Evolutionary conservation across 768 basidiomycete genomes (phyloP), one percentile per base, ranked within the genome.

Genomic region (Megacollybia marginata): DNA sequence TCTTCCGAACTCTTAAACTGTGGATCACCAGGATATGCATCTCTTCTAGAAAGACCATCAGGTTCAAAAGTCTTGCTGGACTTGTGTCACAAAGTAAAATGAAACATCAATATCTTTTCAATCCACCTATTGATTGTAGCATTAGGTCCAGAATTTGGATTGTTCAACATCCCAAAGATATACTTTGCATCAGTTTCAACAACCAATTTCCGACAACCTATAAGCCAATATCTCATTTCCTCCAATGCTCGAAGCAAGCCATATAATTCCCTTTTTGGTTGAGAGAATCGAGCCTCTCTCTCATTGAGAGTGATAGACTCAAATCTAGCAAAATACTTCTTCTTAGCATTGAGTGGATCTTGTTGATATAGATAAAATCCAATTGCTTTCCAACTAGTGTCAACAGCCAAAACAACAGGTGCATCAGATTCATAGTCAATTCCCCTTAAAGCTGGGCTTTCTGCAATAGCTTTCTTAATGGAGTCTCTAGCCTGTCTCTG

Each of bases 231-330:
- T 28, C 62, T 59, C 33, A 61, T 52, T 0, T 54, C 42, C 13
- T 46, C 48, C 12, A 59, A 44, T 0, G 65, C 58, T 0, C 66
- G 53, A 42, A 56, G 68, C 0, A 74, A 42, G 0, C 74, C 67
- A 45, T 64, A 74, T 0, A 74, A 47, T 52, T 76, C 70, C 0
- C 64, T 31, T 42, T 77, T 76, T 0, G 69, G 61, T 42, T 73
- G 71, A 1, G 68, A 70, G 50, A 63, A 71, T 0, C 57, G 23
- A 1, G 58, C 48, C 52, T 72, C 66, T 0, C 63, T 19, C 0
- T 65, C 61, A 38, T 69, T 70, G 20, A 73, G 57, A 0, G 65
- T 55, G 1, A 76, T 69, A 0, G 69, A 75, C 0, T 70, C 62
- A 43, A 74, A 77, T 0, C 59, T 53, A 0, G 62, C 57, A 6